Percentiles rank a stretch among this genome's conserved stretches.
Evolutionary conservation across 2,329 filamentous ascomycete species (phyloP).

Genomic region (Phyllosticta paracitricarpa): DNA sequence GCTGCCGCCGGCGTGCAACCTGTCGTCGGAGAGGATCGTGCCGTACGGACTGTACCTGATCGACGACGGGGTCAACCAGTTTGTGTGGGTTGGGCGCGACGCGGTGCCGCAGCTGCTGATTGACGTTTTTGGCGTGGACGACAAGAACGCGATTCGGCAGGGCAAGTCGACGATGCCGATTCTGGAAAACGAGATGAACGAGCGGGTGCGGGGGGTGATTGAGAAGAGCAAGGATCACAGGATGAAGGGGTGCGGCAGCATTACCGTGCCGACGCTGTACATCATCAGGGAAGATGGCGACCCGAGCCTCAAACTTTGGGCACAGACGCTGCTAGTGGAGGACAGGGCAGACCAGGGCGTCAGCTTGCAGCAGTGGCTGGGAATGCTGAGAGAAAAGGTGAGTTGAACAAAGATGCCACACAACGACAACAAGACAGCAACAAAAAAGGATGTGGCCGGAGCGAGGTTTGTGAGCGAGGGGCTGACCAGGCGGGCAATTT

Average conservation of each 20-base stretch:
- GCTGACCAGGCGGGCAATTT: not conserved
- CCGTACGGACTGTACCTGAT: constrained; percentile 91
- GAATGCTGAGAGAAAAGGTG: constrained; percentile 89
- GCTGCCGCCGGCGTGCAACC: constrained; percentile 72
- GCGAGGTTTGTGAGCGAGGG: not conserved
- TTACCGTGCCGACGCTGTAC: constrained; percentile 86
- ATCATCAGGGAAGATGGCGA: constrained; percentile 92
- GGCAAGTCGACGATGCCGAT: constrained; percentile 83
- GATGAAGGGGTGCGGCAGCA: constrained; percentile 81
- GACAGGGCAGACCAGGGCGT: constrained; percentile 90
- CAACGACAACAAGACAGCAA: not conserved
- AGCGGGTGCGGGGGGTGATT: constrained; percentile 79
- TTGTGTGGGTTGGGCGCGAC: constrained; percentile 91
- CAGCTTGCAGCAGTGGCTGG: constrained; percentile 90
- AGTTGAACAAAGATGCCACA: constrained; percentile 18
- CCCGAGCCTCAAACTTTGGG: constrained; percentile 90
- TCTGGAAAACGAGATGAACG: constrained; percentile 92
- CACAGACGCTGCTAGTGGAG: constrained; percentile 89
- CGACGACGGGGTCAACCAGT: constrained; percentile 94
- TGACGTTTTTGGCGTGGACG: constrained; percentile 83
- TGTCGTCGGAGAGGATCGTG: constrained; percentile 79
- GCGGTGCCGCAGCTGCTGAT: constrained; percentile 78
- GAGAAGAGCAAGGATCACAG: constrained; percentile 87
- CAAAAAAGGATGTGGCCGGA: constrained; percentile 10
- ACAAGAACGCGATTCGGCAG: constrained; percentile 75